Evolutionary conservation across 176 grass and related monocot genomes (phyloP).

Genomic region (Raddia guianensis): DNA sequence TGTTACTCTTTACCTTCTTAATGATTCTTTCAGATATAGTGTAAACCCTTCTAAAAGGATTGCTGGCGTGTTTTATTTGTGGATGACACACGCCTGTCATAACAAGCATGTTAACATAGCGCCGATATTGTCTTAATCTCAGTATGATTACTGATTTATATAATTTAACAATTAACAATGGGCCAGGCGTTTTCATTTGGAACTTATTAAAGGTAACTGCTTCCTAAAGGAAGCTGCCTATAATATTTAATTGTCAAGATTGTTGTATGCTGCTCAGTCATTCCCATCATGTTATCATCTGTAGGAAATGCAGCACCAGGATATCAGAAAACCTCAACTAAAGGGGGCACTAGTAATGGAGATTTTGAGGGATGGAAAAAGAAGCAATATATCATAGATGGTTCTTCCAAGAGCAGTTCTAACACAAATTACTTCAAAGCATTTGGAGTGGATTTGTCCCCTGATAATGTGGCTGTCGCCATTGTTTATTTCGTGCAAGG

Average conservation of each 20-base stretch:
- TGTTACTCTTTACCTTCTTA: slow-evolving; percentile 1
- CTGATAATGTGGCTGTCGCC: slow-evolving; percentile 90
- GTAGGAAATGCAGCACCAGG: slow-evolving; percentile 25
- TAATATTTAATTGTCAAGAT: slow-evolving; percentile 17
- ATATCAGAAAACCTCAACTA: slow-evolving; percentile 28
- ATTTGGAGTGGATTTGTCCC: slow-evolving; percentile 85
- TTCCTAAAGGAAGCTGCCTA: not conserved
- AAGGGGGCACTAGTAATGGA: slow-evolving; percentile 31
- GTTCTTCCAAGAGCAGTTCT: slow-evolving; percentile 42
- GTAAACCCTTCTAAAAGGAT: not conserved
- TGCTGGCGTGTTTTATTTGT: not conserved
- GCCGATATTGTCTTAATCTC: not conserved
- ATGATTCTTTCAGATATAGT: not conserved
- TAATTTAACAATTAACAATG: not conserved
- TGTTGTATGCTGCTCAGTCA: not conserved
- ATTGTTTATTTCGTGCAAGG: slow-evolving; percentile 99
- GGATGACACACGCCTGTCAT: not conserved
- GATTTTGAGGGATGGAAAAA: slow-evolving; percentile 21
- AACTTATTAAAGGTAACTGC: not conserved
- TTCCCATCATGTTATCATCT: slow-evolving; percentile 22
- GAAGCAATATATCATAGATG: slow-evolving; percentile 34
- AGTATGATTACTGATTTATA: not conserved
- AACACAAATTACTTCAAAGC: slow-evolving; percentile 50
- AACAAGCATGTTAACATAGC: not conserved
- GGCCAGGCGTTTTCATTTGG: too few relatives aligned